These are phyloP conservation scores for Aspergillus campestris DNA, from an alignment of 495 filamentous ascomycete species.

Conservation along the genomic window DNA sequence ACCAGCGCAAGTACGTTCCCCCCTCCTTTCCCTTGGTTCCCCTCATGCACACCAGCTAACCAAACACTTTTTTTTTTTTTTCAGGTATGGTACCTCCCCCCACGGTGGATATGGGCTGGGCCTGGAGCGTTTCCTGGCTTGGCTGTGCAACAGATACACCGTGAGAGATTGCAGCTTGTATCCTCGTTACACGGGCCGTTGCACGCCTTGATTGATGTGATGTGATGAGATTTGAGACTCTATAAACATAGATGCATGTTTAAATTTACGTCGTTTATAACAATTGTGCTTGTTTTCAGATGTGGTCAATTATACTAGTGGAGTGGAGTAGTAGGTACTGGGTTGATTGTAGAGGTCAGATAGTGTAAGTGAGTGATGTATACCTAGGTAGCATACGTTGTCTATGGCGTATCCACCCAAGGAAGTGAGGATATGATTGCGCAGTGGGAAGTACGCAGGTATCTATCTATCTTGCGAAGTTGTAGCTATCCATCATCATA, in stretches of 20 bases:
- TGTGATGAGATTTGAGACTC: neutral
- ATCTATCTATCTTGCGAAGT: no score
- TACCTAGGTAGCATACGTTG: no score
- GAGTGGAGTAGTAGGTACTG: neutral
- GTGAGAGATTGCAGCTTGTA: constrained; percentile 87
- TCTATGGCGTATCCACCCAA: no score
- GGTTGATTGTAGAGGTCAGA: neutral
- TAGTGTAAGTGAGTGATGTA: no score
- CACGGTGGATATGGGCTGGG: constrained; percentile 96
- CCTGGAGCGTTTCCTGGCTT: constrained; percentile 92
- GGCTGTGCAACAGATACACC: constrained; percentile 88
- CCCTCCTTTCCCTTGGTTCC: neutral
- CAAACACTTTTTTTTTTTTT: neutral
- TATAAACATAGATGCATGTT: neutral
- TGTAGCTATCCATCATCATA: no score
- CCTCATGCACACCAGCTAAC: neutral
- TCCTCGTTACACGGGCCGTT: constrained; percentile 87
- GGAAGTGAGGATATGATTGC: no score
- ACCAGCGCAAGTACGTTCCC: constrained; percentile 83
- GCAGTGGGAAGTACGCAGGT: no score
- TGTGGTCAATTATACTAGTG: neutral
- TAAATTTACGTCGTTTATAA: neutral
- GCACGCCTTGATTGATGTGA: constrained; percentile 59
- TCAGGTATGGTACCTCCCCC: constrained; percentile 83
- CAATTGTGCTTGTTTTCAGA: no score